Percentiles rank a stretch among this genome's conserved stretches.
These are phyloP conservation scores for Mucor saturninus DNA, from an alignment of 371 early-diverging fungal genomes.

Conservation along the genomic window DNA sequence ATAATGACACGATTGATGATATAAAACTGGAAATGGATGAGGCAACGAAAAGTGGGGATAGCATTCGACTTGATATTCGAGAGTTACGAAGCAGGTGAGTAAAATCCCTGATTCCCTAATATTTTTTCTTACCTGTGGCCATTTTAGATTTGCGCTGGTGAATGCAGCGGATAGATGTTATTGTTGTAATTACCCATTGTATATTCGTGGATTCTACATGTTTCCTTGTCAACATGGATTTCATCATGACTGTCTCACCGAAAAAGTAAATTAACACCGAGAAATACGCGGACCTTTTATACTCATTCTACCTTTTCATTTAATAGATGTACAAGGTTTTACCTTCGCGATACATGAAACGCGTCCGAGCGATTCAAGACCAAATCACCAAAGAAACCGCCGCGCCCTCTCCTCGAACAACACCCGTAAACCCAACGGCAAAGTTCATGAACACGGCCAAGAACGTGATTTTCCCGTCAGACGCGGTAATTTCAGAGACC, in stretches of 20 bases:
- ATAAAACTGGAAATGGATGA: slow-evolving; percentile 91
- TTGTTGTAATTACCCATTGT: slow-evolving; percentile 74
- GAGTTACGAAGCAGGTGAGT: slow-evolving; percentile 71
- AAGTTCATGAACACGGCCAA: slow-evolving; percentile 50
- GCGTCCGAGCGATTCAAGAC: slow-evolving; percentile 59
- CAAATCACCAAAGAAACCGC: slow-evolving; percentile 49
- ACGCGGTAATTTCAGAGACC: slow-evolving; percentile 25
- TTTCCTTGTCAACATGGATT: slow-evolving; percentile 96
- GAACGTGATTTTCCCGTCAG: slow-evolving; percentile 34
- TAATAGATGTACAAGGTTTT: slow-evolving; percentile 39
- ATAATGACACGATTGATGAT: slow-evolving; percentile 79
- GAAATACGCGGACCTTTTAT: too few relatives aligned
- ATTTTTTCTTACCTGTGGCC: background rate
- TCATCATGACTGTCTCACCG: slow-evolving; percentile 86
- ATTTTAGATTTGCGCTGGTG: slow-evolving; percentile 74
- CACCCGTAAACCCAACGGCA: slow-evolving; percentile 32
- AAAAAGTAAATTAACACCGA: slow-evolving; percentile 48
- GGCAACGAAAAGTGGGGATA: slow-evolving; percentile 84
- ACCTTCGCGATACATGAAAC: slow-evolving; percentile 43
- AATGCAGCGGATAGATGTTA: slow-evolving; percentile 83
- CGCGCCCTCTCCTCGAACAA: slow-evolving; percentile 16
- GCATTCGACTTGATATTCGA: slow-evolving; percentile 79
- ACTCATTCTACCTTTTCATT: too few relatives aligned
- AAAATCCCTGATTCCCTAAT: background rate
- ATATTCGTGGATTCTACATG: slow-evolving; percentile 88